phyloP scores from a whole-genome alignment of 495 filamentous ascomycete genomes.

The Choiromyces venosus region DNA sequence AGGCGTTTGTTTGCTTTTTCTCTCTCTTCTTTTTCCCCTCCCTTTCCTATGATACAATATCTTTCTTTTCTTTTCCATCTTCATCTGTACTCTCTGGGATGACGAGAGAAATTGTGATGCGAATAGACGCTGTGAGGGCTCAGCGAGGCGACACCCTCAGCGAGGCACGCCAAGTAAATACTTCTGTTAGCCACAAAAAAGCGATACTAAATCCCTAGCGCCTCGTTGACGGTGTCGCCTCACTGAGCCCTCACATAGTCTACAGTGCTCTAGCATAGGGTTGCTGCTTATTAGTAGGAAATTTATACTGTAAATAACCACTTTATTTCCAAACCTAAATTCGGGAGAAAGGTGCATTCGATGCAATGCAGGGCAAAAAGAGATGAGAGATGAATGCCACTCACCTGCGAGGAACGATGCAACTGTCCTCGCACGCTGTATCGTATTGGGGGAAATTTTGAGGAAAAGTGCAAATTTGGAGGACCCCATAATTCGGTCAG shows the following conservation, averaged over 20 bases:
- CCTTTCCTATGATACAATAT: too few species aligned
- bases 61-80: background rate
- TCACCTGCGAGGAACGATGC: background rate
- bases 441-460: background rate
- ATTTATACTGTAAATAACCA: background rate
- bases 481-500: conserved; percentile 1
- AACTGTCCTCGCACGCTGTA: background rate
- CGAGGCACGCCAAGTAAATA: too few species aligned
- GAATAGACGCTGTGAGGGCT: too few species aligned
- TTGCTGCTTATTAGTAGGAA: background rate
- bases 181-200: too few species aligned
- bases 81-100: background rate
- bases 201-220: too few species aligned
- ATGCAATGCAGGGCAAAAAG: background rate
- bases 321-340: background rate
- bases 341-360: background rate
- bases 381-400: background rate
- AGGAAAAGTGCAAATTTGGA: conserved; percentile 3
- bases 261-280: background rate
- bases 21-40: conserved; percentile 4
- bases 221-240: too few species aligned
- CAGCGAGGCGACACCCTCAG: too few species aligned
- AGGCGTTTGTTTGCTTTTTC: conserved; percentile 15
- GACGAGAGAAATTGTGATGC: background rate
- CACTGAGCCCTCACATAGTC: too few species aligned